Conservation (phyloP, 2,329 filamentous ascomycete genomes). For the Calonectria honghensis region DNA sequence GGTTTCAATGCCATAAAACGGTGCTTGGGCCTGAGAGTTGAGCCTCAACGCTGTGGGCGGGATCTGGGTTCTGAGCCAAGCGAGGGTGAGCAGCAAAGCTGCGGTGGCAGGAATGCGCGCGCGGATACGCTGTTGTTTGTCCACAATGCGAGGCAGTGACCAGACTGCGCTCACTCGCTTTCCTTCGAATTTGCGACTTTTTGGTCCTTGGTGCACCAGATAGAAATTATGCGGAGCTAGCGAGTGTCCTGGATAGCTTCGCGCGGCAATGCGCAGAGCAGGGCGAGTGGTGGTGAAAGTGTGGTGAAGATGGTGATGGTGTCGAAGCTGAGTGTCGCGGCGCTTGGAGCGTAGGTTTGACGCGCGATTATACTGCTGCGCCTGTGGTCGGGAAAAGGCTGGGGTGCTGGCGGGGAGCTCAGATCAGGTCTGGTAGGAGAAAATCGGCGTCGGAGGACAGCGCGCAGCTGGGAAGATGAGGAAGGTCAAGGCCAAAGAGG, state of each 20-base stretch:
- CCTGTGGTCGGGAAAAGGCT: constrained; percentile 52
- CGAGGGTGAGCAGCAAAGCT: constrained; percentile 30
- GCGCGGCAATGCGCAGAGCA: constrained; percentile 32
- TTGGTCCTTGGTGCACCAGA: constrained; percentile 24
- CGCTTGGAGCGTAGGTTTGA: constrained; percentile 58
- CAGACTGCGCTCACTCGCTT: constrained; percentile 49
- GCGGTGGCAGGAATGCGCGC: constrained; percentile 40
- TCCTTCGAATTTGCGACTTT: constrained; percentile 22
- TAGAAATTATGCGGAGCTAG: constrained; percentile 37
- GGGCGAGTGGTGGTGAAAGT: constrained; percentile 12
- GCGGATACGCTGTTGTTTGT: constrained; percentile 33
- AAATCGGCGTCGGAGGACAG: constrained; percentile 37
- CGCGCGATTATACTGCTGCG: constrained; percentile 58
- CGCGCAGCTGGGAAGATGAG: constrained; percentile 31
- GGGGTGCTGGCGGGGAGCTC: constrained; percentile 55
- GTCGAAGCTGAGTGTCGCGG: constrained; percentile 47
- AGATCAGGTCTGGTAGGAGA: constrained; percentile 51
- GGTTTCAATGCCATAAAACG: constrained; percentile 22
- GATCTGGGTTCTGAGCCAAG: constrained; percentile 23
- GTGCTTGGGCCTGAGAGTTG: constrained; percentile 13
- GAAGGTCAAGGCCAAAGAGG: constrained; percentile 37
- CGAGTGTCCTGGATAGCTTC: constrained; percentile 39
- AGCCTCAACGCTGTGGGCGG: constrained; percentile 30
- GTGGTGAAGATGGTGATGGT: constrained; percentile 46
- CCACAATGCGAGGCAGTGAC: constrained; percentile 49